A percentile compares a stretch with the other conserved stretches of the same genome.
Evolutionary conservation across 345 rosid species (phyloP).

Genomic region (Eucalyptus tenuipes): DNA sequence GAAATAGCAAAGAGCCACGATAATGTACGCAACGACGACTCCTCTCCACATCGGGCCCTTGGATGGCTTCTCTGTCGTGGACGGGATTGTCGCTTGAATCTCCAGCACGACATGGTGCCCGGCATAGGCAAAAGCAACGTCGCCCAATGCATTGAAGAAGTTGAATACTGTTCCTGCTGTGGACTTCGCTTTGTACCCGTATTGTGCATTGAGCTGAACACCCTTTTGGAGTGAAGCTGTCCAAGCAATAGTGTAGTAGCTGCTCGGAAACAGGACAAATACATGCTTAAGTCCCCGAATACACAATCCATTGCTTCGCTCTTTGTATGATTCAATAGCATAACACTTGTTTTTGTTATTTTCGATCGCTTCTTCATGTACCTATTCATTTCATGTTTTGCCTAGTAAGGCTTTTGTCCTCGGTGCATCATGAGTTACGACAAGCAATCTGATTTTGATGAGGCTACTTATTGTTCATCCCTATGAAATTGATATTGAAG

Average conservation of each 20-base stretch:
- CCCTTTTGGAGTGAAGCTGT: constrained; percentile 41
- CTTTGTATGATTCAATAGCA: too few relatives aligned
- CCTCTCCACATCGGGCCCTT: constrained; percentile 72
- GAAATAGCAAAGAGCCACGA: constrained; percentile 65
- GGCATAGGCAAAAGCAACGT: constrained; percentile 65
- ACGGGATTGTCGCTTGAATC: constrained; percentile 75
- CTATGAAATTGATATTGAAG: too few relatives aligned
- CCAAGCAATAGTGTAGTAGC: constrained; percentile 81
- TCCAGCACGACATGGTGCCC: constrained; percentile 72
- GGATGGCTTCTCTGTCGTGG: constrained; percentile 65
- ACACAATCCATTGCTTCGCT: background rate
- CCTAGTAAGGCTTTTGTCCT: too few relatives aligned
- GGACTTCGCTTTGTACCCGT: constrained; percentile 21
- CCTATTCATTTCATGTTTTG: too few relatives aligned
- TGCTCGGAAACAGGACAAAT: background rate
- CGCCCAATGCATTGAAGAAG: constrained; percentile 56
- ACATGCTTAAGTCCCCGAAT: background rate
- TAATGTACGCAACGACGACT: constrained; percentile 36
- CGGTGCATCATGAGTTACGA: too few relatives aligned
- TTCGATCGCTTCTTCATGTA: too few relatives aligned
- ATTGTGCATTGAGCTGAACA: constrained; percentile 31
- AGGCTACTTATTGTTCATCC: too few relatives aligned
- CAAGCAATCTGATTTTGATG: too few relatives aligned
- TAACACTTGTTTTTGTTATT: too few relatives aligned
- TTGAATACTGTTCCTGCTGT: constrained; percentile 31